Evolutionary conservation across 192 early-diverging fungal genomes (phyloP).

Genomic region (Chytriomyces hyalinus): DNA sequence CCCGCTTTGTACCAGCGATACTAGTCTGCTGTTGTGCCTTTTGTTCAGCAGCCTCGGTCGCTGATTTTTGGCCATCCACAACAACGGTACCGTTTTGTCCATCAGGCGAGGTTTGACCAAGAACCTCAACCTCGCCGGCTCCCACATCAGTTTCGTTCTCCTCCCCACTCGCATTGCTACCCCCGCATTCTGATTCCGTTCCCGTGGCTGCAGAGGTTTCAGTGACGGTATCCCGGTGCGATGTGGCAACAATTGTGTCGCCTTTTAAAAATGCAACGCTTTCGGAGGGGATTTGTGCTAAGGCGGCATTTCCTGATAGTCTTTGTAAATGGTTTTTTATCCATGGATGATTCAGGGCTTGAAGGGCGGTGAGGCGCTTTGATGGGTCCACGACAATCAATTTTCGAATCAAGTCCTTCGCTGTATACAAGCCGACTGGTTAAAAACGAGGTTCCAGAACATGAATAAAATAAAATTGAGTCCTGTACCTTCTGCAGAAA

Average conservation of each 20-base stretch:
- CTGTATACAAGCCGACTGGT: background rate
- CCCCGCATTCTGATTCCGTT: background rate
- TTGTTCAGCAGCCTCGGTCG: too few species aligned
- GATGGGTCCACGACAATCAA: conserved; percentile 67
- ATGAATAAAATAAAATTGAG: background rate
- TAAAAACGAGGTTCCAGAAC: background rate
- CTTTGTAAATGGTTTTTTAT: conserved; percentile 31
- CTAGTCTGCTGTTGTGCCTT: too few species aligned
- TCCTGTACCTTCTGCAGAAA: conserved; percentile 54
- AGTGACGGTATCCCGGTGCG: too few species aligned
- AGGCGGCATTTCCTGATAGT: background rate
- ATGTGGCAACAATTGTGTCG: too few species aligned
- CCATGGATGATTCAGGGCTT: conserved; percentile 83
- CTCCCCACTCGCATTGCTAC: background rate
- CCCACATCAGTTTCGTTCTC: background rate
- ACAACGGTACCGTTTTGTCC: too few species aligned
- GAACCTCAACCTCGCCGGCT: background rate
- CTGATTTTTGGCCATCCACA: too few species aligned
- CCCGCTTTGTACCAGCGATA: too few species aligned
- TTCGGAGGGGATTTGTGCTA: background rate
- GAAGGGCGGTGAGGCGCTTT: conserved; percentile 70
- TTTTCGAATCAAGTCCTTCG: conserved; percentile 36
- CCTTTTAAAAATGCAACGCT: too few species aligned
- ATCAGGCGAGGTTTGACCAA: too few species aligned
- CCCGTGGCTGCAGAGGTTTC: background rate